phyloP scores from a whole-genome alignment of 192 early-diverging fungal genomes.

The Entrophospora sp. region DNA sequence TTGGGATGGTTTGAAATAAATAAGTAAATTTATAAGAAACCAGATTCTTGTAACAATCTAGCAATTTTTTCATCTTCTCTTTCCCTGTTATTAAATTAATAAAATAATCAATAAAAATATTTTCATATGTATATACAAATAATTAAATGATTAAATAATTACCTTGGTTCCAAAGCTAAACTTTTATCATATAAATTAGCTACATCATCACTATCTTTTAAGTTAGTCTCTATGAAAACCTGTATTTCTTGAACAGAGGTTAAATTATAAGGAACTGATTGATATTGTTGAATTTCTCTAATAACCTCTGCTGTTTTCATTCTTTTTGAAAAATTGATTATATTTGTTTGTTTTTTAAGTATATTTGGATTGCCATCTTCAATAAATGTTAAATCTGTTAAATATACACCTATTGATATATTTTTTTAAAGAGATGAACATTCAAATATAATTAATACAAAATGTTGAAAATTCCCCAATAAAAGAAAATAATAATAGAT shows the following conservation, averaged over 20 bases:
- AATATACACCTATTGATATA: slow-evolving; percentile 52
- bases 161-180: slow-evolving; percentile 76
- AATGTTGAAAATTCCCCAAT: too few species aligned
- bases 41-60: slow-evolving; percentile 66
- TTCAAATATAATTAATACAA: background rate
- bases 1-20: too few species aligned
- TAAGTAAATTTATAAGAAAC: slow-evolving; percentile 67
- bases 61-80: slow-evolving; percentile 75
- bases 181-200: slow-evolving; percentile 71
- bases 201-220: slow-evolving; percentile 63
- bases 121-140: background rate
- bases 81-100: slow-evolving; percentile 36
- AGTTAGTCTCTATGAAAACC: slow-evolving; percentile 57
- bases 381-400: slow-evolving; percentile 89
- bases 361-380: slow-evolving; percentile 85
- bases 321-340: slow-evolving; percentile 94
- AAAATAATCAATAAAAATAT: slow-evolving; percentile 1
- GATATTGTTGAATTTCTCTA: slow-evolving; percentile 88
- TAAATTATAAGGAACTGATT: slow-evolving; percentile 74
- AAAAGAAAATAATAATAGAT: background rate
- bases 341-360: slow-evolving; percentile 46
- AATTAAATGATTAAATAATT: slow-evolving; percentile 1
- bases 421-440: too few species aligned
- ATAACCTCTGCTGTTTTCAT: slow-evolving; percentile 85
- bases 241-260: slow-evolving; percentile 81